Evolutionary conservation across 2,329 filamentous ascomycete species (phyloP).

Genomic region (Botryosphaeria dothidea): DNA sequence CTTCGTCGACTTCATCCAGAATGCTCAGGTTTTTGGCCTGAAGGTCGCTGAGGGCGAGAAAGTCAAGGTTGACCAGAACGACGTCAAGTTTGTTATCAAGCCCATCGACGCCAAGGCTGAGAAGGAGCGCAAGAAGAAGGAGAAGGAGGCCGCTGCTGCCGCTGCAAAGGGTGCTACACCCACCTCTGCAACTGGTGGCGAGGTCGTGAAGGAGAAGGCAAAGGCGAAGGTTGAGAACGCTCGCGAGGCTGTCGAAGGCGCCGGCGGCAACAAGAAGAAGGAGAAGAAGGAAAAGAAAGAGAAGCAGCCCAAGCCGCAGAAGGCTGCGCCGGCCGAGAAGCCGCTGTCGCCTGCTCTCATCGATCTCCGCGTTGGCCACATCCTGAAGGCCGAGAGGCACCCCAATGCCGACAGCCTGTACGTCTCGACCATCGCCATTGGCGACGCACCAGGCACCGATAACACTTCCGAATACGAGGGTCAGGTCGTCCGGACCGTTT

Average conservation of each 20-base stretch:
- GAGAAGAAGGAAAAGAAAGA: constrained; percentile 85
- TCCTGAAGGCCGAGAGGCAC: constrained; percentile 92
- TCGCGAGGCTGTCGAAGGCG: constrained; percentile 51
- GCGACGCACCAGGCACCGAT: constrained; percentile 79
- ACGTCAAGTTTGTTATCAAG: constrained; percentile 84
- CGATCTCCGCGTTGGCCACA: constrained; percentile 94
- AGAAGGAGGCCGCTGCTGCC: constrained; percentile 68
- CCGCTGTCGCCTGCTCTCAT: constrained; percentile 83
- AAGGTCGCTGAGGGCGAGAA: constrained; percentile 72
- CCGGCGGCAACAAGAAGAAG: constrained; percentile 38
- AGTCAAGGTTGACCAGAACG: constrained; percentile 74
- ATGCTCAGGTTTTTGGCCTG: constrained; percentile 71
- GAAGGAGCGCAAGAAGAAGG: constrained; percentile 96
- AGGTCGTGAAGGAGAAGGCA: constrained; percentile 47
- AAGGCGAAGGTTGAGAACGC: constrained; percentile 58
- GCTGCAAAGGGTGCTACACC: constrained; percentile 49
- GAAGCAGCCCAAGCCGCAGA: constrained; percentile 75
- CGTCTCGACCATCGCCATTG: constrained; percentile 93
- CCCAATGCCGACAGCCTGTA: constrained; percentile 95
- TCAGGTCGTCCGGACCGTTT: constrained; percentile 90
- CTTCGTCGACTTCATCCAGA: constrained; percentile 92
- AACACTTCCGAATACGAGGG: constrained; percentile 92
- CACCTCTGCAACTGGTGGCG: constrained; percentile 35
- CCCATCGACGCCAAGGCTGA: constrained; percentile 89
- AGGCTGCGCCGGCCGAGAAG: constrained; percentile 65